These are phyloP conservation scores for Naganishia randhawae DNA, from an alignment of 768 basidiomycete genomes.

Conservation along the genomic window DNA sequence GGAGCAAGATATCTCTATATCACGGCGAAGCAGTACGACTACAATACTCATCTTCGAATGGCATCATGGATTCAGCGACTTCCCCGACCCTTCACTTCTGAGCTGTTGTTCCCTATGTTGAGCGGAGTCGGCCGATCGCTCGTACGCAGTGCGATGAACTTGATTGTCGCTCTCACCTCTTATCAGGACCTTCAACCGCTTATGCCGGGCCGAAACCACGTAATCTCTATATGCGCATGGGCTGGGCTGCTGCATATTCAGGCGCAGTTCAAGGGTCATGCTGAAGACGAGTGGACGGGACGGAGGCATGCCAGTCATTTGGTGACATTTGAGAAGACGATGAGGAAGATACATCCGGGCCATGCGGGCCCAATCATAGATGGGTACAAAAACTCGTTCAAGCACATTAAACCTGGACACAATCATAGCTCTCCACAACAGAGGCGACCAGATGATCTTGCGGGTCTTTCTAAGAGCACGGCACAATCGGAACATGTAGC, in stretches of 20 bases:
- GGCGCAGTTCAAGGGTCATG: not conserved
- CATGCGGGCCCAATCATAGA: not conserved
- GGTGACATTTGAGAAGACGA: not conserved
- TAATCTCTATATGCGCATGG: conserved; percentile 1
- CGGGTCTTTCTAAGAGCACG: too few species aligned
- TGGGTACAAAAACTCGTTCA: not conserved
- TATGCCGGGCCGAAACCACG: conserved; percentile 8
- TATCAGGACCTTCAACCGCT: conserved; percentile 6
- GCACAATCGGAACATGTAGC: not conserved
- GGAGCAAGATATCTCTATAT: conserved; percentile 8
- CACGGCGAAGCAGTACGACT: conserved; percentile 14
- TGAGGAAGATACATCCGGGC: not conserved
- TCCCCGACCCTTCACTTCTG: conserved; percentile 1
- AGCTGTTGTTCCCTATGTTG: not conserved
- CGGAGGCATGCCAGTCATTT: not conserved
- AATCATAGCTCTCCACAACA: not conserved
- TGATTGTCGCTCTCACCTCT: conserved; percentile 12
- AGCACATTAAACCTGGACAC: not conserved
- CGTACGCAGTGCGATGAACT: not conserved
- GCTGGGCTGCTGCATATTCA: conserved; percentile 11
- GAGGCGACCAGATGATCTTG: not conserved
- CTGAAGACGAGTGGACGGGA: conserved; percentile 1
- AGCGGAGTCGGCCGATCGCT: not conserved
- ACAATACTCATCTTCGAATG: not conserved
- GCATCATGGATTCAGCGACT: conserved; percentile 5